Percentiles rank a stretch among this genome's conserved stretches.
These are phyloP conservation scores for Fusarium sp. DNA, from an alignment of 2,329 filamentous ascomycete species.

Conservation along the genomic window DNA sequence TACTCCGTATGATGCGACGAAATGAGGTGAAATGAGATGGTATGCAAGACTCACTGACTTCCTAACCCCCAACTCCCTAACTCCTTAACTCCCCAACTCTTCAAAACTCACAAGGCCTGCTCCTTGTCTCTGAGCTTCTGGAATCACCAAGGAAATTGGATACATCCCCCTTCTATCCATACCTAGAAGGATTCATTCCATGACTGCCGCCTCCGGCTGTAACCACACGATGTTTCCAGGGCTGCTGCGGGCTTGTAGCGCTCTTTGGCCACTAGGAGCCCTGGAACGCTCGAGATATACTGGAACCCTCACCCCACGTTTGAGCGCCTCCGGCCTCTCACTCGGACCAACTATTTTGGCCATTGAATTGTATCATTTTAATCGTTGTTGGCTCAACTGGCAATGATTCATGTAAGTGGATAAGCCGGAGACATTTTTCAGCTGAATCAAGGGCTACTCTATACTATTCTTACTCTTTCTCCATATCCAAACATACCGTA, in stretches of 20 bases:
- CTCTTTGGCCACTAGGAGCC: conserved; percentile 25
- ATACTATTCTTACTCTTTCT: neutral
- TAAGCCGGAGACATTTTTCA: neutral
- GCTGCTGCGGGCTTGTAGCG: conserved; percentile 15
- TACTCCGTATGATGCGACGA: no score
- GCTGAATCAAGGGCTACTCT: neutral
- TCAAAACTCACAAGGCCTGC: conserved; percentile 26
- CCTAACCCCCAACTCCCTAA: neutral
- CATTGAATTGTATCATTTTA: conserved; percentile 3
- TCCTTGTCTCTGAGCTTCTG: conserved; percentile 26
- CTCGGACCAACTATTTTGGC: conserved; percentile 31
- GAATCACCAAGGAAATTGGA: conserved; percentile 26
- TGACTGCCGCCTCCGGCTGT: conserved; percentile 31
- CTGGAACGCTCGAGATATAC: conserved; percentile 2
- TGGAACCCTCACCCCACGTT: conserved; percentile 24
- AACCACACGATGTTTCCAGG: conserved; percentile 25
- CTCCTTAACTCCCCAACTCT: conserved; percentile 5
- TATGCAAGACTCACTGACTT: conserved; percentile 6
- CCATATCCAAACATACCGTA: neutral
- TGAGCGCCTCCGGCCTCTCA: conserved; percentile 34
- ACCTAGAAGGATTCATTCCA: conserved; percentile 20
- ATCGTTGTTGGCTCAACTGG: neutral
- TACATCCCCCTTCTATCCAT: conserved; percentile 2
- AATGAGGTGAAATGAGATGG: neutral
- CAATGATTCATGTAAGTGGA: conserved; percentile 5